phyloP scores from a whole-genome alignment of 2,329 filamentous ascomycete genomes.

The Aspergillus sp. region DNA sequence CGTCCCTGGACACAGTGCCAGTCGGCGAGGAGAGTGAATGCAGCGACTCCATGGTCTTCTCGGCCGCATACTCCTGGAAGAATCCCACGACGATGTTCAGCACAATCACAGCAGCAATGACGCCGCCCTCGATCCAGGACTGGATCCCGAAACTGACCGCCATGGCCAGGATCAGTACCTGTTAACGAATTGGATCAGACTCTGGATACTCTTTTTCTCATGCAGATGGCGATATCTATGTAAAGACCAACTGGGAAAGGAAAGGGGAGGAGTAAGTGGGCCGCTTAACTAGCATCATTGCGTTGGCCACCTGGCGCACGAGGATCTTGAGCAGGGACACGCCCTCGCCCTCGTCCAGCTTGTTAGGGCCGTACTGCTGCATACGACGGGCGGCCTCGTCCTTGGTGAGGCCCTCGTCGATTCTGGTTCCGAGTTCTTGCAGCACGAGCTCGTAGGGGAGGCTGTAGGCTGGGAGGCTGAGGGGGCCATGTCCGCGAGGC shows the following conservation, averaged over 20 bases:
- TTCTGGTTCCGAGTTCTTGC: conserved; percentile 55
- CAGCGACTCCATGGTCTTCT: conserved; percentile 62
- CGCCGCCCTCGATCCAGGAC: conserved; percentile 60
- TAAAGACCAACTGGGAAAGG: no score
- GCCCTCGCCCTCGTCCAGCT: conserved; percentile 63
- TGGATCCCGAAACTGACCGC: conserved; percentile 59
- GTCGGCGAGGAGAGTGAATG: conserved; percentile 58
- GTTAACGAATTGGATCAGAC: conserved; percentile 8
- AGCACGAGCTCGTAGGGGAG: conserved; percentile 54
- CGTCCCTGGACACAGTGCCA: conserved; percentile 58
- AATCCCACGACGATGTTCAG: conserved; percentile 61
- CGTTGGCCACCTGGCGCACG: conserved; percentile 66
- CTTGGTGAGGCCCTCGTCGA: conserved; percentile 57
- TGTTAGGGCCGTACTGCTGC: conserved; percentile 60
- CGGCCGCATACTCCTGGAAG: conserved; percentile 61
- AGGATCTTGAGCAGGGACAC: conserved; percentile 71
- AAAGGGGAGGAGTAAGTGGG: conserved; percentile 4
- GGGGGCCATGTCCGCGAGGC: conserved; percentile 48
- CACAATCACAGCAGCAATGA: conserved; percentile 59
- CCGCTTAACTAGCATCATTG: conserved; percentile 62
- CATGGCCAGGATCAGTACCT: conserved; percentile 78
- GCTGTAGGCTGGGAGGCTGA: conserved; percentile 58
- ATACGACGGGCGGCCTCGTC: conserved; percentile 56
- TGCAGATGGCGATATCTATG: no score
- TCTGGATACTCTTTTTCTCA: not conserved